Base-by-base conservation (phyloP, 2,329 filamentous ascomycete species). In the Clonostachys byssicola region DNA sequence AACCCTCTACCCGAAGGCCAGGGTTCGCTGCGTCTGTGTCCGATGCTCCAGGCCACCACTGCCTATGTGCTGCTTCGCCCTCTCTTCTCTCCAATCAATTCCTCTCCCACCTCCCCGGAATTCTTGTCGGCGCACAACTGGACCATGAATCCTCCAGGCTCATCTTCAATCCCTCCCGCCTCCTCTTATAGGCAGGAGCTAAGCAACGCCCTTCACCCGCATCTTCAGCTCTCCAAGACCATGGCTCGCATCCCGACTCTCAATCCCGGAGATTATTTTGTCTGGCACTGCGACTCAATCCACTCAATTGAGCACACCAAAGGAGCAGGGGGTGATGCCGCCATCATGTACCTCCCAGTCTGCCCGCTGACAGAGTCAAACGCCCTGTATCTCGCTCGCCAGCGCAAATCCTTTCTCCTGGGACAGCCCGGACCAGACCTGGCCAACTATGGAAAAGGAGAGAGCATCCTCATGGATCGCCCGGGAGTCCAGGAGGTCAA, bases 1-100 rank as follows among this genome's bases (percentile, higher is more conserved):
- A 83, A 78, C 18, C 68, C 74, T 20, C 84, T 83, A 2, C 76
- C 75, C 0, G 81, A 84, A 0, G 77, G 76, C 10, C 82, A 89
- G 59, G 86, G 86, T 8, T 87, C 83, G 0, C 68, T 92, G 12
- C 77, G 83, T 16, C 80, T 92, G 5, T 89, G 88, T 56, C 88
- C 88, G 1, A 74, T 90, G 52, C 65, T 91, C 30, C 74, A 75
- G 43, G 77, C 85, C 46, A 82, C 86, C 12, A 91, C 87, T 0
- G 82, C 86, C 2, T 92, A 92, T 64, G 82, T 83, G 54, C 76
- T 92, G 2, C 75, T 92, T 3, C 79, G 88, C 0, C 89, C 89
- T 0, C 91, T 92, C 65, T 91, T 92, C 66, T 56, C 56, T 12
- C 62, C 65, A 6, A 23, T 67, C 71, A 9, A 59, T 63, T 10